Percentiles rank a stretch among this genome's conserved stretches.
Conservation (phyloP, 176 grass and related monocot genomes). For the Cocos nucifera region DNA sequence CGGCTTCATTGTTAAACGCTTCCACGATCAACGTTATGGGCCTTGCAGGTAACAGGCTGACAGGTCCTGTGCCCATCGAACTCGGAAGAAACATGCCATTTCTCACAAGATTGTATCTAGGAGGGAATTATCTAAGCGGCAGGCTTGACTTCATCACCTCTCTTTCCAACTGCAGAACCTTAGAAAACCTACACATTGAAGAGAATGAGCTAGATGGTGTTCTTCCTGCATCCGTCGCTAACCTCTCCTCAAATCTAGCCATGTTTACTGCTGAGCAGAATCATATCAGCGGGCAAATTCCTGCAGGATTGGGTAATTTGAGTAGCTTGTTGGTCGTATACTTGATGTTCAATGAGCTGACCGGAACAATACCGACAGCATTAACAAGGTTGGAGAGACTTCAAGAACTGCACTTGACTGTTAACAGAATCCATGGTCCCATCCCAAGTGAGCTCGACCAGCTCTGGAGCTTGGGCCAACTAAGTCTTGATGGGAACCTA, state of each 20-base stretch:
- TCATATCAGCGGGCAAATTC: conserved; percentile 8
- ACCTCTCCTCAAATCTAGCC: conserved; percentile 5
- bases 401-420: background rate
- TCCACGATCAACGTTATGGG: conserved; percentile 2
- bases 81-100: conserved; percentile 11
- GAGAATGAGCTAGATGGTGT: conserved; percentile 8
- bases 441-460: conserved; percentile 23
- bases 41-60: conserved; percentile 4
- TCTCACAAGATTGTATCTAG: background rate
- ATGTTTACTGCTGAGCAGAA: background rate
- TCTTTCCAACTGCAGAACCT: conserved; percentile 18
- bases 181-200: background rate
- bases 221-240: conserved; percentile 16
- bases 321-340: conserved; percentile 5
- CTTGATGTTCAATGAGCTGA: conserved; percentile 5
- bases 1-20: conserved; percentile 6
- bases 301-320: conserved; percentile 14
- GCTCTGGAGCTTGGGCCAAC: conserved; percentile 4
- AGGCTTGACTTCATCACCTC: conserved; percentile 15
- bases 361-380: conserved; percentile 11
- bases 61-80: conserved; percentile 1
- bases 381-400: conserved; percentile 5
- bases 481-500: conserved; percentile 5
- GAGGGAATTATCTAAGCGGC: conserved; percentile 7
- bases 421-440: background rate